Evolutionary conservation across 768 basidiomycete species (phyloP).

Genomic region (Agrocybe praecox): DNA sequence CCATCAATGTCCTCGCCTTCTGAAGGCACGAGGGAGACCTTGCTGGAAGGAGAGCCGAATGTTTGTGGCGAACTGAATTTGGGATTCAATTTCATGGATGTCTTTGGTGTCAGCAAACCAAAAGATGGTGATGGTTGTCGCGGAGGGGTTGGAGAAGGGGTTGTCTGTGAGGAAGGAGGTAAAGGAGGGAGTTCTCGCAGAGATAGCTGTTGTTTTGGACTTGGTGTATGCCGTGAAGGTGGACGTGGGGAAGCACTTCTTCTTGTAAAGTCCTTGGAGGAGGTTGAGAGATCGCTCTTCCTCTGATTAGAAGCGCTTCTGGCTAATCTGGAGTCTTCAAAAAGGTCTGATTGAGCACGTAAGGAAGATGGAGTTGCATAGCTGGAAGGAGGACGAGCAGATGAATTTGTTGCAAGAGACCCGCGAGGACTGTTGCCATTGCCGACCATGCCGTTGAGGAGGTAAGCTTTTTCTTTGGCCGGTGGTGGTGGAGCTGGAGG

Average conservation of each 20-base stretch:
- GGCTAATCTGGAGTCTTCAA: conserved; percentile 33
- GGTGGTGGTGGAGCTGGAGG: conserved; percentile 20
- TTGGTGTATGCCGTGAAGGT: conserved; percentile 32
- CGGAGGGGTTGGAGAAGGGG: conserved; percentile 30
- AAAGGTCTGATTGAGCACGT: conserved; percentile 30
- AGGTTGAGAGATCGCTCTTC: conserved; percentile 32
- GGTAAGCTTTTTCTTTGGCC: conserved; percentile 10
- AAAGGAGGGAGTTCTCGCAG: conserved; percentile 35
- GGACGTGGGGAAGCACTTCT: conserved; percentile 31
- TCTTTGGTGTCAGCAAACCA: conserved; percentile 25
- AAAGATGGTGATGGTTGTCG: conserved; percentile 26
- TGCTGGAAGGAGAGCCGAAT: conserved; percentile 28
- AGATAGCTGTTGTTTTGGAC: conserved; percentile 22
- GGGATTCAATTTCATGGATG: conserved; percentile 22
- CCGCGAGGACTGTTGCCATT: conserved; percentile 22
- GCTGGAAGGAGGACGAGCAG: conserved; percentile 30
- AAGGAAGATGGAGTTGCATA: conserved; percentile 33
- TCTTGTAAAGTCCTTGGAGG: conserved; percentile 26
- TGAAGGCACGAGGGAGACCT: conserved; percentile 63
- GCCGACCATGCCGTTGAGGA: conserved; percentile 12
- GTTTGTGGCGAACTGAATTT: conserved; percentile 14
- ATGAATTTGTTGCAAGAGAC: conserved; percentile 25
- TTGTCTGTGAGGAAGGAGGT: conserved; percentile 32
- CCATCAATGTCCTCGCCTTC: conserved; percentile 83
- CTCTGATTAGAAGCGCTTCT: conserved; percentile 27